Conservation (phyloP, 2,329 filamentous ascomycete genomes). For the Oidium heveae region DNA sequence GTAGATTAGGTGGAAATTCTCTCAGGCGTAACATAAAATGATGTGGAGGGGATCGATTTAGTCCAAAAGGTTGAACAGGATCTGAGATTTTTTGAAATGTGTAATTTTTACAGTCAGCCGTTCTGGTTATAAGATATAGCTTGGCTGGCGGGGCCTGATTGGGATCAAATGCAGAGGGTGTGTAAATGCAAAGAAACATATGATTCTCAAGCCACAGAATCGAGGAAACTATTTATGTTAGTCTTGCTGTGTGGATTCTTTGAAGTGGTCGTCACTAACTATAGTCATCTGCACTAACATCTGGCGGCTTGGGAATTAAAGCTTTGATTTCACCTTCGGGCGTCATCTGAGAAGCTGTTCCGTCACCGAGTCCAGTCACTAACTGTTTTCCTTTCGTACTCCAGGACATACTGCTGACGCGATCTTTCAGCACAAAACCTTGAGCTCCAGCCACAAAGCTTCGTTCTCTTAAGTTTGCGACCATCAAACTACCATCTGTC, state of each 20-base stretch:
- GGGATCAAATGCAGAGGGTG: slow-evolving; percentile 31
- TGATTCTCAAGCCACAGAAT: slow-evolving; percentile 77
- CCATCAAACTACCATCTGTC: slow-evolving; percentile 51
- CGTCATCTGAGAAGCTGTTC: slow-evolving; percentile 60
- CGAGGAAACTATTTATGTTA: slow-evolving; percentile 36
- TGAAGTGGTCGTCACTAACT: slow-evolving; percentile 22
- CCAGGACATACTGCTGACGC: slow-evolving; percentile 72
- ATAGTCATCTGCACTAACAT: slow-evolving; percentile 35
- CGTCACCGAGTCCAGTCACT: slow-evolving; percentile 61
- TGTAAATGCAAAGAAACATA: slow-evolving; percentile 60
- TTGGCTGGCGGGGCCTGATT: slow-evolving; percentile 30
- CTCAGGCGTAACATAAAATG: slow-evolving; percentile 56
- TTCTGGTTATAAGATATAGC: slow-evolving; percentile 59
- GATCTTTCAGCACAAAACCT: slow-evolving; percentile 41
- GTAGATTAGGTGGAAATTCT: slow-evolving; percentile 55
- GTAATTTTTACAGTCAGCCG: slow-evolving; percentile 29
- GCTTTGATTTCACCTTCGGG: slow-evolving; percentile 55
- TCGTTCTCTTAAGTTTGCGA: slow-evolving; percentile 54
- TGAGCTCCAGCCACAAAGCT: slow-evolving; percentile 29
- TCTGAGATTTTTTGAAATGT: slow-evolving; percentile 51
- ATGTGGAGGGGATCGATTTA: slow-evolving; percentile 40
- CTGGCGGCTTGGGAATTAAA: slow-evolving; percentile 52
- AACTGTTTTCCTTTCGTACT: slow-evolving; percentile 84
- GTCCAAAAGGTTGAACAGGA: slow-evolving; percentile 46
- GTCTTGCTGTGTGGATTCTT: slow-evolving; percentile 1